Evolutionary conservation across 176 grass and related monocot species (phyloP).

Genomic region (Juncus inflexus): DNA sequence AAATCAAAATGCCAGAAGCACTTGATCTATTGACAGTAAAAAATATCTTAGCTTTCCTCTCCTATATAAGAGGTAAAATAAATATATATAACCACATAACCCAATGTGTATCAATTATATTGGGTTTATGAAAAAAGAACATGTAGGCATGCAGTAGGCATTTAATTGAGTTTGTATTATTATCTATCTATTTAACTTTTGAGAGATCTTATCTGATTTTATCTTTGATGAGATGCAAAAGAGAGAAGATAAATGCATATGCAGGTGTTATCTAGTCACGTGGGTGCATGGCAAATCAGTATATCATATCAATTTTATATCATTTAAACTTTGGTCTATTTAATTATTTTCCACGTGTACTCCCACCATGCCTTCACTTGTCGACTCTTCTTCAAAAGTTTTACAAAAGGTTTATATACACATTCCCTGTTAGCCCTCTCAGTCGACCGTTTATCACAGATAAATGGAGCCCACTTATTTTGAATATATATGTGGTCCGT

Average conservation of each 20-base stretch:
- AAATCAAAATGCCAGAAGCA: too few relatives aligned
- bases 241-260: background rate
- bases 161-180: slow-evolving; percentile 3
- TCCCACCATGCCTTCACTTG: slow-evolving; percentile 14
- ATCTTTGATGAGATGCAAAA: slow-evolving; percentile 19
- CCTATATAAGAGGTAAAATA: background rate
- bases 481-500: too few relatives aligned
- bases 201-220: slow-evolving; percentile 18
- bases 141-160: too few relatives aligned
- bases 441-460: too few relatives aligned
- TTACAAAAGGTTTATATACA: too few relatives aligned
- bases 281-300: slow-evolving; percentile 3
- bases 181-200: slow-evolving; percentile 12
- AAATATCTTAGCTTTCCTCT: too few relatives aligned
- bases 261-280: slow-evolving; percentile 26
- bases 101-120: background rate
- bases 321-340: background rate
- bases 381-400: background rate
- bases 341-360: background rate
- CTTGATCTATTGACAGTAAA: too few relatives aligned
- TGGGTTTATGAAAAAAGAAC: too few relatives aligned
- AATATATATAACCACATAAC: background rate
- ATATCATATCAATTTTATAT: background rate
- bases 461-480: too few relatives aligned
- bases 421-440: too few relatives aligned